Base-by-base conservation (phyloP, 768 basidiomycete genomes). In the Tylopilus plumbeoviolaceoides region DNA sequence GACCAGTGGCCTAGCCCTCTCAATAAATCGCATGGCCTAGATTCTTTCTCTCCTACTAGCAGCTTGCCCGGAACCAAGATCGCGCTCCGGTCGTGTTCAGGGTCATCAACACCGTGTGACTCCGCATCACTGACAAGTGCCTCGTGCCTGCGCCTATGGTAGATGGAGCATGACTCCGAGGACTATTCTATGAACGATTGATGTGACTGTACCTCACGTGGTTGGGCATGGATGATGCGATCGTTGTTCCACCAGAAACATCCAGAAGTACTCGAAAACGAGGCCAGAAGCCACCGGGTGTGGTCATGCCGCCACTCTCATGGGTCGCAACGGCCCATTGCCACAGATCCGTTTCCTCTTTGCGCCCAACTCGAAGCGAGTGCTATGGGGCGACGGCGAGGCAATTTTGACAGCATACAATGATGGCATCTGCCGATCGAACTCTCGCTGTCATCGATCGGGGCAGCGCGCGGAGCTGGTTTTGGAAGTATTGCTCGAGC, bases 81-180 rank as follows among this genome's bases (percentile, higher is more conserved):
- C 45, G 38, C 25, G 31, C 45, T 40, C 20, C 28, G 39, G 48
- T 38, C 43, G 31, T 39, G 38, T 20, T 50, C 62, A 70, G 66
- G 66, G 66, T 66, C 68, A 52, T 47, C 20, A 36, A 31, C 28
- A 44, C 50, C 64, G 66, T 68, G 66, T 38, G 66, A 68, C 43
- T 9, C 57, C 57, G n/a, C n/a, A 62, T 66, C 49, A 58, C 30
- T 57, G 38, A 50, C 33, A 18, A 56, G 58, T 55, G 48, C 68
- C 64, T 68, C 68, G 68, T 67, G 68, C 68, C 63, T 63, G 56
- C 54, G 40, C 63, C 59, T 44, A 53, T 47, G 48, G 60, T 14
- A 58, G 12, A 28, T 51, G 11, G 27, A 43, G 54, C 40, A 15
- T 40, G 47, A 59, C 41, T 67, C 68, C 66, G 66, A 67, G 66